phyloP scores from a whole-genome alignment of 2,329 filamentous ascomycete genomes.

The Aspergillus sp. region DNA sequence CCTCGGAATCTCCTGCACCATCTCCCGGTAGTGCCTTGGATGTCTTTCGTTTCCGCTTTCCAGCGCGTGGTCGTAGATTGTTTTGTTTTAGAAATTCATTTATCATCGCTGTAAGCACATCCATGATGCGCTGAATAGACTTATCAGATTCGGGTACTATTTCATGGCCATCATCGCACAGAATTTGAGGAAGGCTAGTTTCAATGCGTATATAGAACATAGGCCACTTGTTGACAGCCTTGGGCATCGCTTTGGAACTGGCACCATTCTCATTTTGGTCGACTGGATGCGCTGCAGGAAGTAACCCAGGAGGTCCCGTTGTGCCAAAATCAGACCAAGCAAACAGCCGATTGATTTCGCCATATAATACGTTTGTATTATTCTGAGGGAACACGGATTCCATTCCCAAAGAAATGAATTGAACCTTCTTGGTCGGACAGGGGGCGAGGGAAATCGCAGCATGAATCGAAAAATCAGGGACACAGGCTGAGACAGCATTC shows the following conservation, averaged over 20 bases:
- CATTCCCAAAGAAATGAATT: slow-evolving; percentile 79
- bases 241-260: slow-evolving; percentile 51
- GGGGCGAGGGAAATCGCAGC: slow-evolving; percentile 70
- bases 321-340: slow-evolving; percentile 70
- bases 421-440: slow-evolving; percentile 64
- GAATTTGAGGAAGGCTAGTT: slow-evolving; percentile 38
- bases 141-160: slow-evolving; percentile 28
- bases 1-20: neutral
- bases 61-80: slow-evolving; percentile 56
- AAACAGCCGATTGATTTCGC: slow-evolving; percentile 75
- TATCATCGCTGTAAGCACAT: slow-evolving; percentile 65
- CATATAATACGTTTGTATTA: slow-evolving; percentile 64
- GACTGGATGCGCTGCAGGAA: slow-evolving; percentile 25
- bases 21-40: slow-evolving; percentile 1
- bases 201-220: slow-evolving; percentile 79
- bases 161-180: slow-evolving; percentile 36
- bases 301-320: slow-evolving; percentile 40
- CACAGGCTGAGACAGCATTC: slow-evolving; percentile 66
- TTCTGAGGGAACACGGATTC: slow-evolving; percentile 55
- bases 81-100: slow-evolving; percentile 71
- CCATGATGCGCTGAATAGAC: slow-evolving; percentile 53
- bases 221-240: slow-evolving; percentile 74
- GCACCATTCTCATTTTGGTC: slow-evolving; percentile 34
- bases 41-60: slow-evolving; percentile 12
- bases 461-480: slow-evolving; percentile 56